These are phyloP conservation scores for Drechslera avenae DNA, from an alignment of 2,329 filamentous ascomycete genomes.

Conservation along the genomic window DNA sequence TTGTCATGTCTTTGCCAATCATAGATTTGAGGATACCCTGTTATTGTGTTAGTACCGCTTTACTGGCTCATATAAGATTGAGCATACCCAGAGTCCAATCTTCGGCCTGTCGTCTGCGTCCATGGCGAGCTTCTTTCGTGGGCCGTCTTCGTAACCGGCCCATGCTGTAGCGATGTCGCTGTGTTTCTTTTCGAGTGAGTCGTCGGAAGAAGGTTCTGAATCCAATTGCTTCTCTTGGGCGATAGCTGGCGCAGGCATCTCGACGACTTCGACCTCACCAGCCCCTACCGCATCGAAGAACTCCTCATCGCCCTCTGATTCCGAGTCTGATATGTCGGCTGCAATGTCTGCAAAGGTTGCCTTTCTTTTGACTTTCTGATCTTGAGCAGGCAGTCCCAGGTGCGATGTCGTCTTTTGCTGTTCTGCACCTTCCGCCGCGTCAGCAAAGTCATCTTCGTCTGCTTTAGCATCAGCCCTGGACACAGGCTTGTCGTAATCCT, in stretches of 20 bases:
- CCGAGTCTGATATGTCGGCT: conserved; percentile 69
- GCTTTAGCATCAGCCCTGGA: conserved; percentile 18
- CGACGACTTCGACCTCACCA: conserved; percentile 82
- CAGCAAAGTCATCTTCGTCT: conserved; percentile 40
- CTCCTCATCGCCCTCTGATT: conserved; percentile 82
- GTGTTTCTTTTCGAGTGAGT: conserved; percentile 56
- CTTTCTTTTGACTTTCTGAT: conserved; percentile 57
- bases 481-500: conserved; percentile 52
- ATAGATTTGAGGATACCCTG: conserved; percentile 97
- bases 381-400: conserved; percentile 17
- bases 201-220: conserved; percentile 47
- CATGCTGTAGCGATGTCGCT: conserved; percentile 78
- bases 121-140: conserved; percentile 79
- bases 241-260: conserved; percentile 58
- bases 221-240: conserved; percentile 45
- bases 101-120: conserved; percentile 92
- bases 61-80: not conserved
- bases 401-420: conserved; percentile 34
- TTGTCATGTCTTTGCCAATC: conserved; percentile 99
- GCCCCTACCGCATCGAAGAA: conserved; percentile 98
- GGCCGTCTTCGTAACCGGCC: conserved; percentile 87
- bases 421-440: conserved; percentile 44
- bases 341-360: conserved; percentile 71
- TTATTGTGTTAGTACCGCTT: conserved; percentile 27
- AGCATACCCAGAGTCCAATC: conserved; percentile 86